phyloP scores from a whole-genome alignment of 768 basidiomycete species.

The Psilocybe cyanescens region DNA sequence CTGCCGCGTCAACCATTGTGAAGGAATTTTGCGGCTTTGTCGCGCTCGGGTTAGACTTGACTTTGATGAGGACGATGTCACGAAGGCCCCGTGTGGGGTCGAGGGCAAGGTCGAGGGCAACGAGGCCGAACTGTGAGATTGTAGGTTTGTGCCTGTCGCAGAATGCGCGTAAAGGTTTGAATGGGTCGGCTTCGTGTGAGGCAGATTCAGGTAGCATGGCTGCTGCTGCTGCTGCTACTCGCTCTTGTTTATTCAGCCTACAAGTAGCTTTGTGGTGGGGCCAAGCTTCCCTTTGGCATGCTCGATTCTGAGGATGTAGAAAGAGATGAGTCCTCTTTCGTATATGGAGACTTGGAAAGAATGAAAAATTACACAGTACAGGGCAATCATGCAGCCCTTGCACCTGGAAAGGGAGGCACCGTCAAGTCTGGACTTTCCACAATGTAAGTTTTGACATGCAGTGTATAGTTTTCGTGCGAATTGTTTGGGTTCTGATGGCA shows the following conservation, averaged over 20 bases:
- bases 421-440: not conserved
- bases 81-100: not conserved
- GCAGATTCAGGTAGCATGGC: not conserved
- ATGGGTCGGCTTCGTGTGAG: not conserved
- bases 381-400: not conserved
- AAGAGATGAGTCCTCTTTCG: no score
- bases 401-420: constrained; percentile 1
- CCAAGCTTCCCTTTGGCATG: not conserved
- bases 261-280: not conserved
- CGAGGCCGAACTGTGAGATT: not conserved
- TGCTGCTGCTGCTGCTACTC: not conserved
- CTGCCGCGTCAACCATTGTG: not conserved
- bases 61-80: constrained; percentile 1
- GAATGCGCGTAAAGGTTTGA: not conserved
- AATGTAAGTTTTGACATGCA: no score
- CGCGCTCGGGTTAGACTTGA: not conserved
- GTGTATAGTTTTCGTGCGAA: no score
- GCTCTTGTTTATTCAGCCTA: not conserved
- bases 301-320: not conserved
- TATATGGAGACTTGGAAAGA: not conserved
- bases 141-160: not conserved
- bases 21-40: not conserved
- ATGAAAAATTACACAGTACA: not conserved
- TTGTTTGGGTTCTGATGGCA: no score
- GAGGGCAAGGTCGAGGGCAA: not conserved